Conservation (phyloP, 164 flowering plant species). For the Dillenia turbinata region DNA sequence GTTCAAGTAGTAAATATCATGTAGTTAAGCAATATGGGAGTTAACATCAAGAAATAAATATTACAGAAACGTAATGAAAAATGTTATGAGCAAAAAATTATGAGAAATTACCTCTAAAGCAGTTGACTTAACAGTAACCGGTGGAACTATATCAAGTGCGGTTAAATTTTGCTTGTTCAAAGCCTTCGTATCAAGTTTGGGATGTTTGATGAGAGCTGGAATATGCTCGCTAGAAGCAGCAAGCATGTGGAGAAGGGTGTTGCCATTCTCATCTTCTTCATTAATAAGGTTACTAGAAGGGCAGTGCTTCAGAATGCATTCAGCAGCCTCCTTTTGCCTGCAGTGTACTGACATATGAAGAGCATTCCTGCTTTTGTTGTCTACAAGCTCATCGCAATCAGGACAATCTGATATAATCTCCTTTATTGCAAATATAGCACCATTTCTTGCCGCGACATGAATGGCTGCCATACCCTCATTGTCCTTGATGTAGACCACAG, state of each 20-base stretch:
- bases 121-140: too few species aligned
- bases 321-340: too few species aligned
- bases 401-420: constrained; percentile 5
- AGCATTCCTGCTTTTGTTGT: constrained; percentile 5
- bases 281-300: not conserved
- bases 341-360: constrained; percentile 3
- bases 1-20: too few species aligned
- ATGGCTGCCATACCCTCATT: constrained; percentile 8
- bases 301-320: not conserved
- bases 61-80: too few species aligned
- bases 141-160: too few species aligned
- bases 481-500: constrained; percentile 10
- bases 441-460: constrained; percentile 4
- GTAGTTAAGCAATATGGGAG: too few species aligned
- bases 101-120: too few species aligned
- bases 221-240: not conserved
- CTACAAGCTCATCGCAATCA: constrained; percentile 11
- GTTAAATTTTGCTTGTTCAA: too few species aligned
- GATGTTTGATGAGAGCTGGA: too few species aligned
- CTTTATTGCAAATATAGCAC: not conserved
- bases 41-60: too few species aligned
- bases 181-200: too few species aligned
- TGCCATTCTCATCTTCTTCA: constrained; percentile 6
- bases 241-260: constrained; percentile 10
- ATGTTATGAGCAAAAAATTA: too few species aligned